Base-by-base conservation (phyloP, 78 protist species). In the Dictyostelium capitatum region DNA sequence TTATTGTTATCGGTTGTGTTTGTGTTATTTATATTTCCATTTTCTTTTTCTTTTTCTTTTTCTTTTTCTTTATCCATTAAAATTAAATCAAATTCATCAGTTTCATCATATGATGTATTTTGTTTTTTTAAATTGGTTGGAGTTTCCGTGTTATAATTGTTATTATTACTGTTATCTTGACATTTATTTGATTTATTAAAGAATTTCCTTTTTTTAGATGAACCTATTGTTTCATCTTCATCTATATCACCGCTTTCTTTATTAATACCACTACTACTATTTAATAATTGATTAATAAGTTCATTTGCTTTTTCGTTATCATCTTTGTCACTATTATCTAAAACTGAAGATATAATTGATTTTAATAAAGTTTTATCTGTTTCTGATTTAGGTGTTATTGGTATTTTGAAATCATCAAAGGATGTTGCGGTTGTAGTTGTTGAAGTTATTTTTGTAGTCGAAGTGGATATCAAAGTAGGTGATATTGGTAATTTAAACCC, bases 251-350 rank as follows among this genome's bases (percentile, higher is more conserved):
- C 43, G 2, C 43, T 37, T 37, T 37, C 43, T 37, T 37, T 37
- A 37, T 37, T 51, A 67, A 4, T 32, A 7, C 12, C 15, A 14
- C 47, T 15, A 4, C 37, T 62, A 32, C 48, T 17, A 5, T 67
- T 67, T 32, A 67, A 67, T 17, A 67, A 12, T 17, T 67, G 75
- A 32, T 67, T 32, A 20, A 67, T 67, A 28, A 67, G 37, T 17
- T 67, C 48, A 32, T 67, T 67, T 19, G 75, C 25, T 32, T 67
- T 67, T 67, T 67, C 75, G 30, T 67, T 67, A 4, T 67, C 75
- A 67, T 67, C 75, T 67, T 67, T 67, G 30, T 67, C 48, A 32
- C 48, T 17, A 4, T 51, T 12, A 28, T 67, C 48, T 6, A 67
- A 67, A 67, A 67, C 23, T 5, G 75, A 28, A 3, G 75, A 67